phyloP scores from a whole-genome alignment of 2,329 filamentous ascomycete genomes.

The Paecilomyces fulvus region DNA sequence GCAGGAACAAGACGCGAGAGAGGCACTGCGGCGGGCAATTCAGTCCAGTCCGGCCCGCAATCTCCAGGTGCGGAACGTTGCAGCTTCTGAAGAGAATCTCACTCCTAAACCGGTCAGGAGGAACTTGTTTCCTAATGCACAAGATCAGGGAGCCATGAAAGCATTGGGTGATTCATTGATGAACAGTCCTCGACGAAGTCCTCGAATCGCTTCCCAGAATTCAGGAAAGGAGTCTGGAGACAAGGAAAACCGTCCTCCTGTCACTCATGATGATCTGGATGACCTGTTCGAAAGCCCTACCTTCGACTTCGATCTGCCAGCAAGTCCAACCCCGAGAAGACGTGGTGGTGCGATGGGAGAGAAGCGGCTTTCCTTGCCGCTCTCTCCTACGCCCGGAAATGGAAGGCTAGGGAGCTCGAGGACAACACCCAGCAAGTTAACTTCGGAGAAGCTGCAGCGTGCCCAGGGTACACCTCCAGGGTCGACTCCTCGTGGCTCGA shows the following conservation, averaged over 20 bases:
- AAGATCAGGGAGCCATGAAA: constrained; percentile 28
- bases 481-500: constrained; percentile 13
- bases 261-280: constrained; percentile 46
- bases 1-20: constrained; percentile 32
- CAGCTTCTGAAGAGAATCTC: constrained; percentile 41
- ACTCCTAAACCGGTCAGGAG: constrained; percentile 48
- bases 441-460: constrained; percentile 25
- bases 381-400: constrained; percentile 22
- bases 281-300: constrained; percentile 56
- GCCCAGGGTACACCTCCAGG: constrained; percentile 16
- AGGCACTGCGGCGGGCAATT: constrained; percentile 46
- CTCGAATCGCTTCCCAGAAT: constrained; percentile 26
- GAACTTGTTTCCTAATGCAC: constrained; percentile 34
- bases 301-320: constrained; percentile 46
- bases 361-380: constrained; percentile 30
- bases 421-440: constrained; percentile 21
- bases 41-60: constrained; percentile 54
- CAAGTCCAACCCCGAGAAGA: constrained; percentile 45
- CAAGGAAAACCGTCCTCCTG: constrained; percentile 50
- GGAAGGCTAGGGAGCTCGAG: constrained; percentile 14
- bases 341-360: constrained; percentile 39
- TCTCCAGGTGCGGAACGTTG: constrained; percentile 33
- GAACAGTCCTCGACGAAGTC: constrained; percentile 43
- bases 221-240: constrained; percentile 38
- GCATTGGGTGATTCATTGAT: constrained; percentile 25